These are phyloP conservation scores for Corchorus olitorius DNA, from an alignment of 345 rosid species.

Conservation along the genomic window DNA sequence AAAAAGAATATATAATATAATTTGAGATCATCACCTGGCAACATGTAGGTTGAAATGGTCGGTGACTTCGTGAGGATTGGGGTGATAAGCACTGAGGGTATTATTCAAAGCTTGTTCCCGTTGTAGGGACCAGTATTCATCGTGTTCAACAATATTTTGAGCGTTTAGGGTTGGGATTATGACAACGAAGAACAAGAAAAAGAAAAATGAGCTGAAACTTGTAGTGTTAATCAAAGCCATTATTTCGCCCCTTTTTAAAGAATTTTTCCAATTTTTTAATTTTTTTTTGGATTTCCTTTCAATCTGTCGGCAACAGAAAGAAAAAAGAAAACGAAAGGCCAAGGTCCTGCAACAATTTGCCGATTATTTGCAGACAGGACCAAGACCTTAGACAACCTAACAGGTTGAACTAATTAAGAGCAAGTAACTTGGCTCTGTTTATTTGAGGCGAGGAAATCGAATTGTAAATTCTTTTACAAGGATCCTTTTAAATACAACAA, in stretches of 20 bases:
- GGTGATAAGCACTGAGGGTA: constrained; percentile 41
- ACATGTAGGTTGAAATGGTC: constrained; percentile 43
- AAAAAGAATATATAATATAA: background rate
- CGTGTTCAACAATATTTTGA: constrained; percentile 37
- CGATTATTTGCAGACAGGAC: background rate
- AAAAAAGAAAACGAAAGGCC: background rate
- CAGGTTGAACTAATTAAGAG: background rate
- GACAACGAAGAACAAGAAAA: constrained; percentile 30
- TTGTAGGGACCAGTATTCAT: constrained; percentile 58
- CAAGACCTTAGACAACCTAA: background rate
- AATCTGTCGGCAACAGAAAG: background rate
- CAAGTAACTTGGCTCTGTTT: background rate
- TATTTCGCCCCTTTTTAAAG: background rate
- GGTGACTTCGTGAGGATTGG: constrained; percentile 57
- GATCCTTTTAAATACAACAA: background rate
- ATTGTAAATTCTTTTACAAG: background rate
- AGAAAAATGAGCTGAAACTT: background rate
- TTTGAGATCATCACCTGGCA: constrained; percentile 30
- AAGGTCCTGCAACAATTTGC: background rate
- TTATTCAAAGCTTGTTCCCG: constrained; percentile 41
- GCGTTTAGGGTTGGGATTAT: constrained; percentile 32
- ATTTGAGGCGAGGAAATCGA: background rate
- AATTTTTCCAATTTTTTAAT: no score
- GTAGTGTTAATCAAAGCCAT: background rate
- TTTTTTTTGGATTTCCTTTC: background rate